Evolutionary conservation across 805 yeast species (phyloP), one percentile per base, ranked within the genome.

Genomic region (Candida chauliodis): DNA sequence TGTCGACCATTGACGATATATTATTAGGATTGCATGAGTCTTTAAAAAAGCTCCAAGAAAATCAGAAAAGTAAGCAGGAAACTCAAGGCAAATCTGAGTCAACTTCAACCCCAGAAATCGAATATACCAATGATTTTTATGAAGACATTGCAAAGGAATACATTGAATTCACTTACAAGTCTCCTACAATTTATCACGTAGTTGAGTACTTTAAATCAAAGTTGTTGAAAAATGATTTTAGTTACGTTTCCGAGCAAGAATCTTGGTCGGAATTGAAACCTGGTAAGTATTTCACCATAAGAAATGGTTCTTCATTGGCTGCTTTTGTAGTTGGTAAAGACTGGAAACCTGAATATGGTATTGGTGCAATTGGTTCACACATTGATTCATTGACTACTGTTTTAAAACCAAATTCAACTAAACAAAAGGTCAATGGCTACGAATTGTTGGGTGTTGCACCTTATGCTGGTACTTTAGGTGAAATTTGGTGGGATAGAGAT

Each of bases 371-470:
- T 46, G 93, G 86, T 3, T 63, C 80, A n/a, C 95, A 85, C 59
- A 74, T 81, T 33, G 95, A 87, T 60, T 74, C 91, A 0, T 64
- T 85, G 44, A 73, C 87, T 10, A 76, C 75, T 4, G 70, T 75
- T 43, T 68, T 87, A 54, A 87, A 87, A 63, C 95, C 96, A 1
- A 65, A 71, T 36, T 81, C 91, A 11, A 66, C 66, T 43, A 82
- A 81, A 53, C 53, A 56, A 6, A 62, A 70, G 8, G 76, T 80
- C 11, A 89, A 84, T 41, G 95, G 95, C 21, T 87, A 75, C 58
- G 86, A 84, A 47, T 61, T 82, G 34, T 65, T 87, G 21, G 96
- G 95, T 5, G 87, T 84, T 27, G 91, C 95, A 0, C 88, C 91
- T 1, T 87, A 87, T 56, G 78, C 87, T 15, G 93, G 93, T 23